phyloP scores from a whole-genome alignment of 2,329 filamentous ascomycete genomes.

The Pseudocercospora eumusae region DNA sequence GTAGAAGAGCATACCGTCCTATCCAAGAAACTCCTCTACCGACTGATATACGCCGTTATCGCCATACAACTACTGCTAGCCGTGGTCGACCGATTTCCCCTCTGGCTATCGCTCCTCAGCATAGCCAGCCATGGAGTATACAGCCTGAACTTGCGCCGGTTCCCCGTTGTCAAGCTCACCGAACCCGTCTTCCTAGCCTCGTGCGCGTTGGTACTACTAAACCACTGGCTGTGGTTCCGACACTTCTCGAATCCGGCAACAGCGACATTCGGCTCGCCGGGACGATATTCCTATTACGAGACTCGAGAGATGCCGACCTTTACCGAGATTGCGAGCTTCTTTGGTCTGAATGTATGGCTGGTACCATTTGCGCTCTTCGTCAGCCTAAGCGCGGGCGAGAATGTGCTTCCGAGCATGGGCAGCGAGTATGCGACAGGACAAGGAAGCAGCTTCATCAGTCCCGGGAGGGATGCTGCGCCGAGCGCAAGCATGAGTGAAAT shows the following conservation, averaged over 20 bases:
- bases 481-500: constrained; percentile 45
- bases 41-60: constrained; percentile 82
- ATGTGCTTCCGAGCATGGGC: constrained; percentile 89
- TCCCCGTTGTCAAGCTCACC: constrained; percentile 77
- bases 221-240: constrained; percentile 95
- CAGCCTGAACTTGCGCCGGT: constrained; percentile 76
- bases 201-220: constrained; percentile 79
- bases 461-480: constrained; percentile 44
- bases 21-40: constrained; percentile 80
- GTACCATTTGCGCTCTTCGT: constrained; percentile 95
- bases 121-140: constrained; percentile 83
- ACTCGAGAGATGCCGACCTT: constrained; percentile 69
- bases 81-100: constrained; percentile 81
- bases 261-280: constrained; percentile 61
- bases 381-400: constrained; percentile 88
- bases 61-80: constrained; percentile 71
- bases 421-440: constrained; percentile 68
- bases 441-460: constrained; percentile 51
- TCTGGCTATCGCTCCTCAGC: constrained; percentile 71
- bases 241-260: constrained; percentile 70
- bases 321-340: constrained; percentile 92
- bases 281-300: constrained; percentile 37
- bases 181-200: constrained; percentile 85
- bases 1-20: constrained; percentile 97
- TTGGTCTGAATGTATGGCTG: constrained; percentile 94